Evolutionary conservation across 2,329 filamentous ascomycete species (phyloP).

Genomic region (Chrysosporium keratinophilum): DNA sequence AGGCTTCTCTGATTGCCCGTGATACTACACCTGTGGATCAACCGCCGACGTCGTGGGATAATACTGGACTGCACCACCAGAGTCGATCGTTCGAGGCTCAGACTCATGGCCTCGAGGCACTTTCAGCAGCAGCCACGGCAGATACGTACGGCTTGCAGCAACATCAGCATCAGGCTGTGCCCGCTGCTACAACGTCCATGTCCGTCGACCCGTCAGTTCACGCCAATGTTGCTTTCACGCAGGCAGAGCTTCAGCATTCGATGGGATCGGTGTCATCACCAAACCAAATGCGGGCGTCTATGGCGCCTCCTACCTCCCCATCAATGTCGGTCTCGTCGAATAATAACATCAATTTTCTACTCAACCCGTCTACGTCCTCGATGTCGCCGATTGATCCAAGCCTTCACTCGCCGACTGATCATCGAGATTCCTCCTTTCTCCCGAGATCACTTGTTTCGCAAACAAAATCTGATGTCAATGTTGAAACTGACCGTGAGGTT

Average conservation of each 20-base stretch:
- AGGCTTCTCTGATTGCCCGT: slow-evolving; percentile 26
- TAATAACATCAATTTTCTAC: slow-evolving; percentile 47
- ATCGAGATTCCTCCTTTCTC: slow-evolving; percentile 25
- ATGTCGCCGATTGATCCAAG: slow-evolving; percentile 39
- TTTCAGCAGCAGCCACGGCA: slow-evolving; percentile 43
- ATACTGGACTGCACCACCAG: slow-evolving; percentile 20
- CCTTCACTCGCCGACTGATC: slow-evolving; percentile 25
- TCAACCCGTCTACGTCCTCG: slow-evolving; percentile 39
- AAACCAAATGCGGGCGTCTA: slow-evolving; percentile 26
- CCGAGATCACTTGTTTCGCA: slow-evolving; percentile 20
- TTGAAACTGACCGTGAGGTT: slow-evolving; percentile 45
- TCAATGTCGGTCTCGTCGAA: slow-evolving; percentile 33
- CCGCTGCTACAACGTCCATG: slow-evolving; percentile 8
- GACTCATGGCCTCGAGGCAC: slow-evolving; percentile 45
- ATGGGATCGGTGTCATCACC: slow-evolving; percentile 25
- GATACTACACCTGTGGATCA: slow-evolving; percentile 23
- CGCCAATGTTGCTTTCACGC: slow-evolving; percentile 18
- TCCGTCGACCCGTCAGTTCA: slow-evolving; percentile 22
- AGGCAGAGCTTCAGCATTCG: slow-evolving; percentile 17
- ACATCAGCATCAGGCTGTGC: slow-evolving; percentile 13
- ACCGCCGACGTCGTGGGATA: slow-evolving; percentile 26
- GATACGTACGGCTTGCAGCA: slow-evolving; percentile 26
- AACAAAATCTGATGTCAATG: slow-evolving; percentile 21
- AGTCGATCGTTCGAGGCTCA: slow-evolving; percentile 25
- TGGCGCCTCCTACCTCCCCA: slow-evolving; percentile 32